phyloP scores from a whole-genome alignment of 2,329 filamentous ascomycete species.

The Paraphaeosphaeria minitans region DNA sequence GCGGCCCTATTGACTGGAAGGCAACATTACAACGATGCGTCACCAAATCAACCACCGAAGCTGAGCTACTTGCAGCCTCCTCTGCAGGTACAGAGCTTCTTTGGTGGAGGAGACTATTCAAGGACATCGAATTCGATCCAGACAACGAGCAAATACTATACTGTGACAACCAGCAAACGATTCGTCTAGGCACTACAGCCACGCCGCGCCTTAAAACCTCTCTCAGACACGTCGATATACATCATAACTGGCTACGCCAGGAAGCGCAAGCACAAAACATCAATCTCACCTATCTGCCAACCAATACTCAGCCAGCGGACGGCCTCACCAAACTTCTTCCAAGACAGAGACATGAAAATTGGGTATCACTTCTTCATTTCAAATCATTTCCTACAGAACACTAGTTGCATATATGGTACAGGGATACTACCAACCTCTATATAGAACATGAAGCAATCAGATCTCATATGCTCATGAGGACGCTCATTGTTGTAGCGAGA shows the following conservation, averaged over 20 bases:
- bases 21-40: slow-evolving; percentile 13
- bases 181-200: neutral
- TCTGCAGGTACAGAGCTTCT: slow-evolving; percentile 10
- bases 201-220: neutral
- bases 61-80: slow-evolving; percentile 19
- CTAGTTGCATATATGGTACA: too few species aligned
- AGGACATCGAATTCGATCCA: slow-evolving; percentile 15
- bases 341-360: neutral
- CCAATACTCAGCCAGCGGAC: neutral
- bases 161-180: slow-evolving; percentile 19
- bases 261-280: neutral
- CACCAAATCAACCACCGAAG: slow-evolving; percentile 29
- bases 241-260: neutral
- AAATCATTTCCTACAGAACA: too few species aligned
- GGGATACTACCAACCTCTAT: too few species aligned
- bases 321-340: neutral
- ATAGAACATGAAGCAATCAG: too few species aligned
- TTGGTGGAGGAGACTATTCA: slow-evolving; percentile 20
- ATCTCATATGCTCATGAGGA: too few species aligned
- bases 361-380: too few species aligned
- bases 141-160: slow-evolving; percentile 6
- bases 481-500: too few species aligned
- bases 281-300: neutral
- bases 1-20: slow-evolving; percentile 21
- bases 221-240: neutral